Evolutionary conservation across 495 filamentous ascomycete species (phyloP).

Genomic region (Symbiotaphrina buchneri): DNA sequence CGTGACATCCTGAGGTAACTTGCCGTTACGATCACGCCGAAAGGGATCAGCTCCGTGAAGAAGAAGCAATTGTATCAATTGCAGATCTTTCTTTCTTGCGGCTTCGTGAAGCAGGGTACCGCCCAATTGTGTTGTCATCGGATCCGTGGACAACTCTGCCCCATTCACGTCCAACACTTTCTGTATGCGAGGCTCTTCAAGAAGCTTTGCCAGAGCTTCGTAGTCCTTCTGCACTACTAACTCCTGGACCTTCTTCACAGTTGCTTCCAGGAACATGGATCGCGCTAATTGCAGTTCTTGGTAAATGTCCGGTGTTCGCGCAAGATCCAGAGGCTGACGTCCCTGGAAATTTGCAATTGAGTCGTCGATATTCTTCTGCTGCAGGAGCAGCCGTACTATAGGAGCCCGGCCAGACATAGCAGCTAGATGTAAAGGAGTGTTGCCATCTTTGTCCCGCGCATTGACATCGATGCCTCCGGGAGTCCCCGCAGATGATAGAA

Average conservation of each 20-base stretch:
- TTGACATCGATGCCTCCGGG: slow-evolving; percentile 55
- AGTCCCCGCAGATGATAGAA: slow-evolving; percentile 46
- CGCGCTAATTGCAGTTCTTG: slow-evolving; percentile 83
- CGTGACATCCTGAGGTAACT: slow-evolving; percentile 88
- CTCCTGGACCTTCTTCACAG: slow-evolving; percentile 59
- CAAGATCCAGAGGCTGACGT: slow-evolving; percentile 69
- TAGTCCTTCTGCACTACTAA: slow-evolving; percentile 53
- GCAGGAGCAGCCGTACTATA: slow-evolving; percentile 60
- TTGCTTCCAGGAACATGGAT: slow-evolving; percentile 72
- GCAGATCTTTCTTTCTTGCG: slow-evolving; percentile 61
- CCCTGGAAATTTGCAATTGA: slow-evolving; percentile 76
- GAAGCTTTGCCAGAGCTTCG: slow-evolving; percentile 47
- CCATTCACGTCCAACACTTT: slow-evolving; percentile 77
- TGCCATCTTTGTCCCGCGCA: slow-evolving; percentile 74
- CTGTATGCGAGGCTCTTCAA: slow-evolving; percentile 69
- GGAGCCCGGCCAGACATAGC: slow-evolving; percentile 57
- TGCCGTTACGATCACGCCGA: slow-evolving; percentile 80
- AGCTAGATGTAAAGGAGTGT: slow-evolving; percentile 79
- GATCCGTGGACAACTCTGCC: slow-evolving; percentile 67
- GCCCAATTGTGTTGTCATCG: slow-evolving; percentile 44
- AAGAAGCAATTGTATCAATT: slow-evolving; percentile 68
- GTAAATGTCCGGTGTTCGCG: slow-evolving; percentile 80
- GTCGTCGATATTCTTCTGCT: slow-evolving; percentile 65
- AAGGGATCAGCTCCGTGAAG: slow-evolving; percentile 97
- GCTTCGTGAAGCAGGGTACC: slow-evolving; percentile 89